Percentiles rank a stretch among this genome's conserved stretches.
Conservation (phyloP, 2,329 filamentous ascomycete genomes). For the Diaporthe aspalathi region DNA sequence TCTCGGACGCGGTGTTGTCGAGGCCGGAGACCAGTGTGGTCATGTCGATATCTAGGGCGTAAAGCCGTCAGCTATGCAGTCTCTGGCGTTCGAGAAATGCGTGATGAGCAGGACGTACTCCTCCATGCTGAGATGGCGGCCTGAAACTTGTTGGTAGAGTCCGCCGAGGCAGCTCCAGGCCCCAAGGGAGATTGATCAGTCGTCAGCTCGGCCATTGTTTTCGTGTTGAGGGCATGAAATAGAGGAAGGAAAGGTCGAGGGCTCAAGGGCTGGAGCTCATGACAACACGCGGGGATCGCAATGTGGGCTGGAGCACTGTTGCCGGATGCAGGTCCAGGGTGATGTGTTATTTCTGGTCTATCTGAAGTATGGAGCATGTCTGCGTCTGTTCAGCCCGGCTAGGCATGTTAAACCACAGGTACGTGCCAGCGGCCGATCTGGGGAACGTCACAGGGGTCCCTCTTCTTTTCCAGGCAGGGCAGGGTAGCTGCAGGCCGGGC, state of each 20-base stretch:
- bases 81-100: conserved; percentile 11
- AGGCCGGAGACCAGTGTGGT: conserved; percentile 85
- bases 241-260: neutral
- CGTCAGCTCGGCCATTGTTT: conserved; percentile 32
- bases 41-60: conserved; percentile 81
- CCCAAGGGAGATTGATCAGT: conserved; percentile 23
- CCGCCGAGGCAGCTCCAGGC: conserved; percentile 43
- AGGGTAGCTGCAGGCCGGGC: conserved; percentile 5
- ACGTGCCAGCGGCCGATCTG: conserved; percentile 27
- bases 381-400: too few species aligned
- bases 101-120: conserved; percentile 65
- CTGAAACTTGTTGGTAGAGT: conserved; percentile 92
- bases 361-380: neutral
- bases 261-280: conserved; percentile 33
- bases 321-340: conserved; percentile 8
- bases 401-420: neutral
- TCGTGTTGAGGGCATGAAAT: neutral
- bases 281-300: conserved; percentile 11
- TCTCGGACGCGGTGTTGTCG: conserved; percentile 93
- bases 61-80: conserved; percentile 28
- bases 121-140: conserved; percentile 96
- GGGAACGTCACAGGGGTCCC: conserved; percentile 27
- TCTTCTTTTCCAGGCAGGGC: neutral
- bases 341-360: conserved; percentile 30
- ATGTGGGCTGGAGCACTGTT: conserved; percentile 13